Percentiles rank a stretch among this genome's conserved stretches.
phyloP scores from a whole-genome alignment of 768 basidiomycete genomes.

The Lactarius deliciosus region DNA sequence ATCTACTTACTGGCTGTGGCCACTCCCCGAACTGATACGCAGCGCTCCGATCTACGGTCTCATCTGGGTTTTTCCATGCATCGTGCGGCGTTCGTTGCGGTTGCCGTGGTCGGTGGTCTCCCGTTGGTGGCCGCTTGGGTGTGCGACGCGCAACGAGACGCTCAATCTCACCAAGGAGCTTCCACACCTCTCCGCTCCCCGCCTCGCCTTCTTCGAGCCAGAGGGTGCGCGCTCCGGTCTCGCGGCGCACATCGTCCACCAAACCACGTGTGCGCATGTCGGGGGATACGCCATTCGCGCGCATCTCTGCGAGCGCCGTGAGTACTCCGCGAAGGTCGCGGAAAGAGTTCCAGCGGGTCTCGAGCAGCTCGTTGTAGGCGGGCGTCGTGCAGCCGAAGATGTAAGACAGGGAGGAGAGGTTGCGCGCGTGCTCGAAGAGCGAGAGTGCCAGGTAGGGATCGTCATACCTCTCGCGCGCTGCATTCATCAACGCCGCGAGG shows the following conservation, averaged over 20 bases:
- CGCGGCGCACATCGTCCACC: constrained; percentile 60
- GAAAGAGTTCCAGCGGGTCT: constrained; percentile 82
- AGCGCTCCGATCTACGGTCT: constrained; percentile 3
- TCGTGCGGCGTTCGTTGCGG: constrained; percentile 1
- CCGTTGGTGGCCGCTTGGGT: neutral
- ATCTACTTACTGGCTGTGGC: constrained; percentile 8
- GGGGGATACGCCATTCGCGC: constrained; percentile 67
- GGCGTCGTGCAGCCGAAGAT: constrained; percentile 87
- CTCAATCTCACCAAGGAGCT: constrained; percentile 53
- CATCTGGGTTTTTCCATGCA: constrained; percentile 24
- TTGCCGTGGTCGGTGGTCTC: neutral
- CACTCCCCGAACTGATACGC: constrained; percentile 25
- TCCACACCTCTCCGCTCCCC: constrained; percentile 52
- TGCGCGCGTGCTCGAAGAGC: constrained; percentile 78
- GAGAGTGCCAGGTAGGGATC: constrained; percentile 81
- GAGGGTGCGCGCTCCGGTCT: constrained; percentile 55
- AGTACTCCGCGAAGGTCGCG: constrained; percentile 77
- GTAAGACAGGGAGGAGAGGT: constrained; percentile 74
- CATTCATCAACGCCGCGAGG: constrained; percentile 72
- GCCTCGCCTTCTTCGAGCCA: constrained; percentile 51
- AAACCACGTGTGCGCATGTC: constrained; percentile 59
- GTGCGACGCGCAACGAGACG: constrained; percentile 35
- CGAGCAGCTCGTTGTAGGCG: constrained; percentile 85
- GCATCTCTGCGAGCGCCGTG: constrained; percentile 78
- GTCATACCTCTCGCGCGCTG: constrained; percentile 72